A percentile compares a stretch with the other conserved stretches of the same genome.
Conservation (phyloP, 179 eudicot genomes). For the Actinidia polygama region DNA sequence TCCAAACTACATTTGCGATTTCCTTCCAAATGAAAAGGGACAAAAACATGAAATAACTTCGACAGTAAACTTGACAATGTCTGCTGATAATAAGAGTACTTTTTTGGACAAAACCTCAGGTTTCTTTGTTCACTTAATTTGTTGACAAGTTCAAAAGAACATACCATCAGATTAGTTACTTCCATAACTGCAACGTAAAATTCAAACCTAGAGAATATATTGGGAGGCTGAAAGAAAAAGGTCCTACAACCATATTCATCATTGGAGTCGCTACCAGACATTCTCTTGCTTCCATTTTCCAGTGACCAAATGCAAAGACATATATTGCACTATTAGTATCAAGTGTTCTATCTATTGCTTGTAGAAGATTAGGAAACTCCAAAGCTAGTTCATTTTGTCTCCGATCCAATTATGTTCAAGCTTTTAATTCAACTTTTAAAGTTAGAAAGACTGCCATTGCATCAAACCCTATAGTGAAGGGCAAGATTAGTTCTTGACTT, state of each 20-base stretch:
- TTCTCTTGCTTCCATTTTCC: not conserved
- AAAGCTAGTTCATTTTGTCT: not conserved
- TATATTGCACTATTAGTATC: not conserved
- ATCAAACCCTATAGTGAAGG: not conserved
- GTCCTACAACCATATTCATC: not conserved
- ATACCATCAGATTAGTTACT: not conserved
- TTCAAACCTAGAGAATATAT: not conserved
- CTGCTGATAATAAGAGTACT: too few relatives aligned
- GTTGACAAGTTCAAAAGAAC: not conserved
- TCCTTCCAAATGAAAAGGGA: not conserved
- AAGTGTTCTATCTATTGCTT: not conserved
- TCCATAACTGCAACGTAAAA: not conserved
- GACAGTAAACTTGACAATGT: not conserved
- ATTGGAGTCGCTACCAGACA: too few relatives aligned
- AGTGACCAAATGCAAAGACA: not conserved
- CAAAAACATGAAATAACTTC: not conserved
- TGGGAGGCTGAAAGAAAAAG: not conserved
- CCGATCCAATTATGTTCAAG: not conserved
- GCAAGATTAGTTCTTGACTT: not conserved
- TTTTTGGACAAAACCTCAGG: not conserved
- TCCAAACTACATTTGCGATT: not conserved
- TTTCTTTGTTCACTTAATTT: not conserved
- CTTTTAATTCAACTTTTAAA: not conserved
- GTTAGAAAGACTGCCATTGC: not conserved
- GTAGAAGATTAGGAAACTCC: not conserved